These are phyloP conservation scores for Myriosclerotinia duriaeana DNA, from an alignment of 2,329 filamentous ascomycete genomes.

Conservation along the genomic window DNA sequence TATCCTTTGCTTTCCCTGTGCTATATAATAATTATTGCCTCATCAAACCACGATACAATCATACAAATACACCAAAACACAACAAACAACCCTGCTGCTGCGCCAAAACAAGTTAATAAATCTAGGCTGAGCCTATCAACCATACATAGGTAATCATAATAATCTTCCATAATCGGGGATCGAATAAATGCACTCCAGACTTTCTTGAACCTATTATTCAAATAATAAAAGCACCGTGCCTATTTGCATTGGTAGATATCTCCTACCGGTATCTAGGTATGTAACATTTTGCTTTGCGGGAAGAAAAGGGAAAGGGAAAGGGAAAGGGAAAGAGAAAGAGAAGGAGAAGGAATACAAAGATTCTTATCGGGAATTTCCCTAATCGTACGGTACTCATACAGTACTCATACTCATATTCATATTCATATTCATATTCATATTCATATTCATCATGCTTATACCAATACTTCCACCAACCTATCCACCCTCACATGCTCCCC, in stretches of 20 bases:
- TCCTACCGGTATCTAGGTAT: too few relatives aligned
- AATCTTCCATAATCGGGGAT: background rate
- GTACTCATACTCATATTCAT: background rate
- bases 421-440: background rate
- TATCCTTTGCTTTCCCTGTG: too few relatives aligned
- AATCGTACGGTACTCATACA: too few relatives aligned
- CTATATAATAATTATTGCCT: too few relatives aligned
- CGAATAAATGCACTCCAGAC: slow-evolving; percentile 18
- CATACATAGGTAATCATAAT: too few relatives aligned
- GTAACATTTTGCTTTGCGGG: background rate
- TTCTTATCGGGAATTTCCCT: slow-evolving; percentile 2
- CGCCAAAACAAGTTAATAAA: slow-evolving; percentile 15
- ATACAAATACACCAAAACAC: too few relatives aligned
- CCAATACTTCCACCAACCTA: background rate
- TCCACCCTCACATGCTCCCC: background rate
- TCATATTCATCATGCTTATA: background rate
- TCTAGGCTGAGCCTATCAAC: background rate
- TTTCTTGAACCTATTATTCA: slow-evolving; percentile 1
- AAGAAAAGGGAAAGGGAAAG: background rate
- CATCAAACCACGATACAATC: too few relatives aligned
- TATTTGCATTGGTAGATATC: too few relatives aligned
- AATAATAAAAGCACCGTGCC: background rate
- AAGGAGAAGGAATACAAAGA: background rate
- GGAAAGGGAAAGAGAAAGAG: too few relatives aligned
- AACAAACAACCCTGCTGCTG: background rate